Conservation (phyloP, 2,329 filamentous ascomycete species). For the Colletotrichum sp. region DNA sequence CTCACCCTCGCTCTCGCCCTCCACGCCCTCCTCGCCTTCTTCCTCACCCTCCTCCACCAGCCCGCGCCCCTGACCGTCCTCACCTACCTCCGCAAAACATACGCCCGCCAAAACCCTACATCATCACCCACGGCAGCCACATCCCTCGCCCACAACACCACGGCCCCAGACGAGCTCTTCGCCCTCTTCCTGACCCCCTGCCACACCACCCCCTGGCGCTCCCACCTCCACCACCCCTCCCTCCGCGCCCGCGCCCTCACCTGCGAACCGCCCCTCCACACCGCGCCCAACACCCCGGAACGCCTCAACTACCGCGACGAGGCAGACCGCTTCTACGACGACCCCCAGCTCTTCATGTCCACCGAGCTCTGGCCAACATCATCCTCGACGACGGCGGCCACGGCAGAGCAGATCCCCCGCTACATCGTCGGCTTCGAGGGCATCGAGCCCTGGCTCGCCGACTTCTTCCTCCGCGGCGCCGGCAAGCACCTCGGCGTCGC, state of each 20-base stretch:
- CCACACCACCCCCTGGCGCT: constrained; percentile 95
- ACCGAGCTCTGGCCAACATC: constrained; percentile 53
- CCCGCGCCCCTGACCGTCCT: constrained; percentile 79
- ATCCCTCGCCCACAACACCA: constrained; percentile 29
- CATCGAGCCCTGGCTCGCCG: constrained; percentile 51
- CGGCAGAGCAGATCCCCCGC: constrained; percentile 48
- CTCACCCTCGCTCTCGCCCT: constrained; percentile 63
- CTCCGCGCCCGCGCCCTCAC: constrained; percentile 84
- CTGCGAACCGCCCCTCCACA: constrained; percentile 85
- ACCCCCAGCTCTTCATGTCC: constrained; percentile 59
- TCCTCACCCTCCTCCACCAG: constrained; percentile 80
- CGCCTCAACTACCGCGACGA: constrained; percentile 81
- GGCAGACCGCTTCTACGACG: constrained; percentile 88
- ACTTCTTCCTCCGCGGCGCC: constrained; percentile 46
- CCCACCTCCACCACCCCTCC: constrained; percentile 76
- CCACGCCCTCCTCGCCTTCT: constrained; percentile 76
- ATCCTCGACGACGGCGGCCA: neutral
- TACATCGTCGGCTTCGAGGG: constrained; percentile 68
- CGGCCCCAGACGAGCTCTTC: constrained; percentile 54
- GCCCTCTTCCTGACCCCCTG: constrained; percentile 92
- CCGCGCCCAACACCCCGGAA: constrained; percentile 61
- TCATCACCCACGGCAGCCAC: constrained; percentile 23
- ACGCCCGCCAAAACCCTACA: constrained; percentile 61
- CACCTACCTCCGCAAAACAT: constrained; percentile 75
- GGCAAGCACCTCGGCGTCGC: constrained; percentile 46